Evolutionary conservation across 1,139 yeast species (phyloP).

Genomic region (Saccharomyces hybrid): DNA sequence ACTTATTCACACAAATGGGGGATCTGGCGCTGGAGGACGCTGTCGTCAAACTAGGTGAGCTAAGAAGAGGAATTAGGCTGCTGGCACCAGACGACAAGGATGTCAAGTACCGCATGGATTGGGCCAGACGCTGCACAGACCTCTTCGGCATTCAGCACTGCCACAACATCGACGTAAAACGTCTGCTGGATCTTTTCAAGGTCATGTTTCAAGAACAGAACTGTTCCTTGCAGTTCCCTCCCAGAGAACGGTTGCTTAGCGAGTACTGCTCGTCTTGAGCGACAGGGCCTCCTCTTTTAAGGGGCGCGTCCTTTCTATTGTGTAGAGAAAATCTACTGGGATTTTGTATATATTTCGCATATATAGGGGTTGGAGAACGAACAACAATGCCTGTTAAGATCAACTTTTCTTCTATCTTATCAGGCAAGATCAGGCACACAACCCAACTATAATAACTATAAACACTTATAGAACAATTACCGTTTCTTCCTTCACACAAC

Average conservation of each 20-base stretch:
- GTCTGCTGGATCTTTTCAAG: conserved; percentile 15
- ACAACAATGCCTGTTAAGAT: background rate
- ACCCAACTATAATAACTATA: background rate
- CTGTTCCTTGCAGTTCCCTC: conserved; percentile 7
- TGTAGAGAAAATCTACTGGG: background rate
- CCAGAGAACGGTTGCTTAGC: conserved; percentile 3
- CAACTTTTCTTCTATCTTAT: background rate
- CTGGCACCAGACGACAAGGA: conserved; percentile 11
- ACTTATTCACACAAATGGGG: conserved; percentile 7
- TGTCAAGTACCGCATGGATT: conserved; percentile 27
- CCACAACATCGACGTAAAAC: conserved; percentile 18
- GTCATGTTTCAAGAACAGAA: conserved; percentile 11
- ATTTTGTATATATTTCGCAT: background rate
- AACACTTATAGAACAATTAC: background rate
- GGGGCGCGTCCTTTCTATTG: conserved; percentile 1
- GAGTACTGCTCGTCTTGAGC: conserved; percentile 3
- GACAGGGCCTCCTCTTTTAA: background rate
- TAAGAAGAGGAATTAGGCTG: conserved; percentile 19
- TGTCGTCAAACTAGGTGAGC: conserved; percentile 20
- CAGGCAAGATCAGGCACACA: background rate
- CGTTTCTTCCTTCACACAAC: background rate
- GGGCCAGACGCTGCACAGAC: conserved; percentile 29
- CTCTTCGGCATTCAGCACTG: conserved; percentile 26
- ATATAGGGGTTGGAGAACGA: background rate
- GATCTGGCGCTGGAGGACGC: conserved; percentile 20